Evolutionary conservation across 1,139 yeast species (phyloP), one percentile per base, ranked within the genome.

Genomic region (Saccharomyces hybrid): DNA sequence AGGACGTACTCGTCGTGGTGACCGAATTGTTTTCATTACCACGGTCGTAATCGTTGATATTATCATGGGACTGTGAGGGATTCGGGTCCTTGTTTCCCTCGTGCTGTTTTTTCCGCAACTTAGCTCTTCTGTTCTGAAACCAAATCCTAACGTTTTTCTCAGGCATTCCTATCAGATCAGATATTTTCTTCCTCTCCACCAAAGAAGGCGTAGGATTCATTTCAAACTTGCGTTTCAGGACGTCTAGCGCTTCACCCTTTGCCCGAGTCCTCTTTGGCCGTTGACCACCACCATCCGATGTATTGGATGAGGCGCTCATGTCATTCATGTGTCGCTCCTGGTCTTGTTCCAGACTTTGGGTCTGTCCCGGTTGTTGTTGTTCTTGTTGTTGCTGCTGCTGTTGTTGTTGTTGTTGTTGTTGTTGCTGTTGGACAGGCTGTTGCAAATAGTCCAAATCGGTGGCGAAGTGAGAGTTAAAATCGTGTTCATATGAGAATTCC

Each of bases 51-150:
- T 31, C 25, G 46, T 32, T 23, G 25, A n/a, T 8, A 28, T 23
- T 23, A 20, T 25, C 30, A 27, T 23, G 42, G 44, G 50, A n/a
- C n/a, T 41, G 44, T 23, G 42, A 14, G 50, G 51, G 3, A 27
- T 49, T 16, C 23, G 47, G 23, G 5, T 49, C 28, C 44, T 38
- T 38, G 8, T 38, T 38, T 9, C 44, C 13, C n/a, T 13, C 44
- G 32, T 30, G 25, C 26, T 47, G 49, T 44, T 55, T 59, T 54
- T 83, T 69, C 66, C 91, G 78, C 51, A 82, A 78, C 67, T 89
- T 89, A 20, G 97, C 97, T 57, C 97, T 74, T 62, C 95, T 76
- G 68, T 91, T 91, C 69, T 91, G 98, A 67, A 91, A 91, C 98
- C 98, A 91, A 51, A 91, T 90, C 55, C 96, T 79, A 2, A 91